These are phyloP conservation scores for Cercospora sojina DNA, from an alignment of 2,329 filamentous ascomycete genomes.

Conservation along the genomic window DNA sequence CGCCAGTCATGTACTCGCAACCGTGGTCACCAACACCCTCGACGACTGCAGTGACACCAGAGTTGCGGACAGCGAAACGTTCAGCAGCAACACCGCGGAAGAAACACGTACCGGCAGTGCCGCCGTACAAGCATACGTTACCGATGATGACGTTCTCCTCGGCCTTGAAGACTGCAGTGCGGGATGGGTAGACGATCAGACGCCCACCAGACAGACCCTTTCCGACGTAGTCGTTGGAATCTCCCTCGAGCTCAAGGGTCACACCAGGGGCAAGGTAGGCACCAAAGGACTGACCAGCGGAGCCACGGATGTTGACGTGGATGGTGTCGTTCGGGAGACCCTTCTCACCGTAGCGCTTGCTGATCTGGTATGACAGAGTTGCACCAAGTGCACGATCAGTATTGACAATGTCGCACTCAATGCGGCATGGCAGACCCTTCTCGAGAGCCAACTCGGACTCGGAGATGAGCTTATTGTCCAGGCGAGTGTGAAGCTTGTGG, in stretches of 20 bases:
- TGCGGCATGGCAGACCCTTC: constrained; percentile 87
- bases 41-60: constrained; percentile 90
- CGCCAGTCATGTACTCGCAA: constrained; percentile 99
- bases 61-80: constrained; percentile 95
- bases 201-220: constrained; percentile 93
- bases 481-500: constrained; percentile 84
- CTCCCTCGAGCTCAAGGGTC: constrained; percentile 91
- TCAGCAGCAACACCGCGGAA: constrained; percentile 97
- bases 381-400: constrained; percentile 92
- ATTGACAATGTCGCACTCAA: constrained; percentile 95
- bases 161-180: constrained; percentile 86
- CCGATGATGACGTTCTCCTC: constrained; percentile 94
- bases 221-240: constrained; percentile 94
- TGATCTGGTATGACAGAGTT: constrained; percentile 93
- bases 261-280: constrained; percentile 91
- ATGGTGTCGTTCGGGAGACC: constrained; percentile 90
- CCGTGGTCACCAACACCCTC: constrained; percentile 95
- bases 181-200: constrained; percentile 88
- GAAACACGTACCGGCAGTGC: constrained; percentile 86
- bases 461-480: constrained; percentile 96
- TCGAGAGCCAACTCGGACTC: constrained; percentile 93
- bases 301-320: constrained; percentile 94
- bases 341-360: constrained; percentile 83
- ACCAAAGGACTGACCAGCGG: constrained; percentile 94
- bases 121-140: constrained; percentile 93